Conservation (phyloP, 345 rosid genomes). For the Brassica carinata region DNA sequence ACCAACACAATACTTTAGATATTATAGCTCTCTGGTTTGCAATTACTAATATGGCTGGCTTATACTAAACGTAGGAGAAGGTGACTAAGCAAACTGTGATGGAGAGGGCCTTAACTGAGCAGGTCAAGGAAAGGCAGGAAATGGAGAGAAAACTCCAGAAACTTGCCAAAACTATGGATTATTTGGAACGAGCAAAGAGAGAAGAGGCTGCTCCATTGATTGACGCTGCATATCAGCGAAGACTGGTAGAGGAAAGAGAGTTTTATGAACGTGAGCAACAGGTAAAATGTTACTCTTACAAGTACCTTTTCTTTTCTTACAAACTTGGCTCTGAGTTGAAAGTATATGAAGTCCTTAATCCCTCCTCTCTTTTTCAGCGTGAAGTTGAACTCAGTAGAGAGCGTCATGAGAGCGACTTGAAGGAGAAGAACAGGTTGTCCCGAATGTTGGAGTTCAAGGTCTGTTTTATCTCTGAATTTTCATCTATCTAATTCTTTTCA, state of each 20-base stretch:
- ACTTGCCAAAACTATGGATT: conserved; percentile 88
- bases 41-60: not conserved
- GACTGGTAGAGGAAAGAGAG: conserved; percentile 79
- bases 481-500: not conserved
- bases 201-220: conserved; percentile 94
- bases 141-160: conserved; percentile 91
- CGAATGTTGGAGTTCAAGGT: conserved; percentile 86
- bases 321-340: not conserved
- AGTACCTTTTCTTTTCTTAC: not conserved
- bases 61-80: conserved; percentile 59
- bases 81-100: conserved; percentile 72
- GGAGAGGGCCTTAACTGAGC: conserved; percentile 83
- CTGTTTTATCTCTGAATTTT: conserved; percentile 9
- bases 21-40: not conserved
- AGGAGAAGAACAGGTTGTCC: conserved; percentile 76
- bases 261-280: conserved; percentile 88
- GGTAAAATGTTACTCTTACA: conserved; percentile 43
- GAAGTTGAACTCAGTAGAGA: conserved; percentile 88
- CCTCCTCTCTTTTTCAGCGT: conserved; percentile 49
- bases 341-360: conserved; percentile 9
- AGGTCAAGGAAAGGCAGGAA: conserved; percentile 93
- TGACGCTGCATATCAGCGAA: conserved; percentile 84
- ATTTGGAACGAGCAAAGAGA: conserved; percentile 95
- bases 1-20: not conserved
- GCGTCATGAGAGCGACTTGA: conserved; percentile 94